Conservation (phyloP, 805 yeast species). For the Candida loeiensis region DNA sequence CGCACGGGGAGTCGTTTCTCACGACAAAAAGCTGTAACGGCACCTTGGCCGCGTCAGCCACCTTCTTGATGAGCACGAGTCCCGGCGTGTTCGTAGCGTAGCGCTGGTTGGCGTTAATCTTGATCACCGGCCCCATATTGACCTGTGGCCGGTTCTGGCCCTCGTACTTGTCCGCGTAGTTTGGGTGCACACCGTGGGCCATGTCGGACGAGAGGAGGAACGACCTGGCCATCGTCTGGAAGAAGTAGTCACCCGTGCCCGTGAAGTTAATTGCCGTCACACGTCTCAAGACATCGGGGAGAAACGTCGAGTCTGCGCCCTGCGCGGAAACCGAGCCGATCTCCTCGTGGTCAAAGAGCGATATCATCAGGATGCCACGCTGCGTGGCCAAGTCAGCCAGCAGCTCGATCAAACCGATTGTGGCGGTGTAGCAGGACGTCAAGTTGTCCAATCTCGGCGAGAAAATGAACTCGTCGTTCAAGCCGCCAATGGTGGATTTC, state of each 20-base stretch:
- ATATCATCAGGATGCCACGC: constrained; percentile 64
- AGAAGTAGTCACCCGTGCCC: constrained; percentile 30
- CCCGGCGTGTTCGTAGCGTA: constrained; percentile 94
- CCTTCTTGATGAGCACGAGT: constrained; percentile 65
- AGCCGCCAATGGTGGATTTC: constrained; percentile 78
- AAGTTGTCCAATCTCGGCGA: constrained; percentile 90
- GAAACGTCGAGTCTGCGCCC: constrained; percentile 92
- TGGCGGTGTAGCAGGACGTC: constrained; percentile 80
- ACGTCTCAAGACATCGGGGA: constrained; percentile 74
- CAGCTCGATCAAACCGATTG: constrained; percentile 63
- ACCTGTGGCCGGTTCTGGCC: constrained; percentile 71
- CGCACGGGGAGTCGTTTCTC: constrained; percentile 90
- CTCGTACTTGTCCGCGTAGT: constrained; percentile 76
- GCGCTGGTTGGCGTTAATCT: constrained; percentile 91
- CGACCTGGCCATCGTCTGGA: constrained; percentile 67
- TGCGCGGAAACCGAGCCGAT: constrained; percentile 92
- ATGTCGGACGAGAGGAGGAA: constrained; percentile 90
- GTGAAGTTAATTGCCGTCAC: constrained; percentile 39
- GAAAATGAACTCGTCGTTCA: constrained; percentile 85
- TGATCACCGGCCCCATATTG: constrained; percentile 89
- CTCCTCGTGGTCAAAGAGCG: constrained; percentile 95
- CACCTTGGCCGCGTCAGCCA: constrained; percentile 65
- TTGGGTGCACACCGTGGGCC: constrained; percentile 97
- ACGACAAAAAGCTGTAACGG: constrained; percentile 93
- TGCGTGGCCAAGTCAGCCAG: constrained; percentile 43